Base-by-base conservation (phyloP, 306 rosid genomes). In the Fragaria vesca region DNA sequence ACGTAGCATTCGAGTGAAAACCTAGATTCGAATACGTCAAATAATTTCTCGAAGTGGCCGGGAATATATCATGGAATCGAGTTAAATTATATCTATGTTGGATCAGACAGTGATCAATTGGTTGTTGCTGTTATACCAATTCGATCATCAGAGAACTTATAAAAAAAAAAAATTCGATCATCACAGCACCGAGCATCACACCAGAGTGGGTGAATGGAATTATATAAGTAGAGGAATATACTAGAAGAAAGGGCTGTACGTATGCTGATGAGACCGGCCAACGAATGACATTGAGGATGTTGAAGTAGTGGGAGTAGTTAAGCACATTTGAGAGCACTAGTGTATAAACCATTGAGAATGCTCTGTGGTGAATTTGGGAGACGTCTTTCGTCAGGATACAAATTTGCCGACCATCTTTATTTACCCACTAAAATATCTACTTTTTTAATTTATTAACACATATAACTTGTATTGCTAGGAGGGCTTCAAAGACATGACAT, bases 101-200 rank as follows among this genome's bases (percentile, higher is more conserved):
- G 18, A 76, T 24, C 30, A 58, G 62, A 69, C 38, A n/a, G 28
- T 78, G 51, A 24, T 40, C 71, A 42, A 6, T 54, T 72, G 73
- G 78, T 62, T 55, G 18, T 5, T 38, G 8, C 42, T 32, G 36
- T 26, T 68, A 36, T 34, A 12, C 78, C 78, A 63, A 66, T 6
- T 40, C 57, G 30, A 24, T 28, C 38, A 28, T 26, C 69, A 50
- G 26, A 48, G 73, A 24, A 24, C 26, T 24, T 24, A 24, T 24
- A 0, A 24, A 24, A 24, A 24, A 24, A 24, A 24, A 24, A 24
- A 63, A 66, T 3, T 40, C 57, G 30, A 24, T 28, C 38, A 28
- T 26, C 69, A 50, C 18, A 48, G 73, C 75, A 34, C 51, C 13
- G 24, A 69, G 50, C 75, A 28, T 5, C 62, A 28, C 6, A 15